Conservation (phyloP, 345 rosid species). For the Hibiscus tridactylites region DNA sequence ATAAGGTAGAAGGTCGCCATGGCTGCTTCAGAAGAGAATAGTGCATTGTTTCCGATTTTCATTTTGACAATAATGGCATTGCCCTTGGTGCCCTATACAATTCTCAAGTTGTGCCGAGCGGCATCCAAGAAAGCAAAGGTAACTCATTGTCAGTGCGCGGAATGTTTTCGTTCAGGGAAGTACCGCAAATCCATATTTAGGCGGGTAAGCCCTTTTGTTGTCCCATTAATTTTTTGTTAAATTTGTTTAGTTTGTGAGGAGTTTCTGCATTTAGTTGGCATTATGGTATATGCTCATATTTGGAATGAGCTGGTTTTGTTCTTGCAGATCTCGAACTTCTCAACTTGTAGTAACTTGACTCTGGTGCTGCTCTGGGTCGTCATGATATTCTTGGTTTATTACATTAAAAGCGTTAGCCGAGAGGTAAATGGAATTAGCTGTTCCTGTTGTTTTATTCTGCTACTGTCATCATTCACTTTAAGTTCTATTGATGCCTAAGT, state of each 20-base stretch:
- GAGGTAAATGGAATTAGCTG: constrained; percentile 44
- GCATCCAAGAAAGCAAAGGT: constrained; percentile 59
- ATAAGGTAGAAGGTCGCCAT: constrained; percentile 31
- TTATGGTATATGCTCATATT: background rate
- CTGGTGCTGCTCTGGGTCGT: constrained; percentile 72
- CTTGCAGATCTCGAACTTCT: constrained; percentile 82
- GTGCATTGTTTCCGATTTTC: constrained; percentile 87
- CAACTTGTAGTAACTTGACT: constrained; percentile 85
- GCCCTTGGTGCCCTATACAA: constrained; percentile 84
- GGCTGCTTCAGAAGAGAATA: constrained; percentile 92
- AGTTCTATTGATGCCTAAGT: background rate
- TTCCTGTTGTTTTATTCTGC: background rate
- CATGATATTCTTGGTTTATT: constrained; percentile 81
- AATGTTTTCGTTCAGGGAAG: constrained; percentile 79
- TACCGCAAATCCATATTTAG: constrained; percentile 74
- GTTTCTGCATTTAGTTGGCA: background rate
- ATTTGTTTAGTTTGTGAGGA: background rate
- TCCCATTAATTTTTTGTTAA: background rate
- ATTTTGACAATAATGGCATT: constrained; percentile 92
- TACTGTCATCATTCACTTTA: background rate
- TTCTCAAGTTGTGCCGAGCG: constrained; percentile 60
- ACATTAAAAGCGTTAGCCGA: constrained; percentile 77
- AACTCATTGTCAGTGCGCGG: constrained; percentile 74
- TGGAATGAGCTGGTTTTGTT: constrained; percentile 5
- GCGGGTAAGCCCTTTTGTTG: constrained; percentile 35